phyloP scores from a whole-genome alignment of 2,329 filamentous ascomycete genomes.

The Arthroderma sp. region DNA sequence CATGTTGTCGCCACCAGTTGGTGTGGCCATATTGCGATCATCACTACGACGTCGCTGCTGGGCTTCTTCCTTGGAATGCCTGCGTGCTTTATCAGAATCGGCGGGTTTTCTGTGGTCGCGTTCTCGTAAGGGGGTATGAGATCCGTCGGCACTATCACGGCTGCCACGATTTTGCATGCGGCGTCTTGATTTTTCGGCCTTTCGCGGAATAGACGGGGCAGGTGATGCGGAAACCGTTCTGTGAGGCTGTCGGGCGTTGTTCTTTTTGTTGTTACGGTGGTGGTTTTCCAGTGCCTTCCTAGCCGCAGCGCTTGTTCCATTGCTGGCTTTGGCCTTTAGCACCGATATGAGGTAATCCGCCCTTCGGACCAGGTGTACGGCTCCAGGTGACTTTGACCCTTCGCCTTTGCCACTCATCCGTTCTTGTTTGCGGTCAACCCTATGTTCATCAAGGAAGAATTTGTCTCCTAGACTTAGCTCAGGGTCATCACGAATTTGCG shows the following conservation, averaged over 20 bases:
- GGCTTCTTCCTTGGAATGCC: conserved; percentile 14
- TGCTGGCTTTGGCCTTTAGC: conserved; percentile 71
- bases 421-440: conserved; percentile 95
- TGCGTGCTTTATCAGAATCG: not conserved
- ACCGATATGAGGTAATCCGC: conserved; percentile 95
- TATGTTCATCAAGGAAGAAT: conserved; percentile 92
- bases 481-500: conserved; percentile 79
- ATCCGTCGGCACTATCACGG: conserved; percentile 34
- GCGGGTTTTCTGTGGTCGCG: conserved; percentile 19
- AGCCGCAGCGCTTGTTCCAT: conserved; percentile 49
- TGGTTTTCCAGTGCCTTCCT: conserved; percentile 81
- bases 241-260: conserved; percentile 22
- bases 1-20: conserved; percentile 31
- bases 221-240: conserved; percentile 36
- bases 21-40: conserved; percentile 14
- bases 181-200: conserved; percentile 31
- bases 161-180: conserved; percentile 31
- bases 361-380: conserved; percentile 87
- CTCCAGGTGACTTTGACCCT: conserved; percentile 69
- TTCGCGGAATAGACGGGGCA: conserved; percentile 32
- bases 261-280: conserved; percentile 85
- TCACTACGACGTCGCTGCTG: conserved; percentile 18
- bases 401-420: conserved; percentile 51
- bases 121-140: conserved; percentile 32
- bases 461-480: conserved; percentile 80